Evolutionary conservation across 208 protist genomes (phyloP).

Genomic region (Novymonas esmeraldas): DNA sequence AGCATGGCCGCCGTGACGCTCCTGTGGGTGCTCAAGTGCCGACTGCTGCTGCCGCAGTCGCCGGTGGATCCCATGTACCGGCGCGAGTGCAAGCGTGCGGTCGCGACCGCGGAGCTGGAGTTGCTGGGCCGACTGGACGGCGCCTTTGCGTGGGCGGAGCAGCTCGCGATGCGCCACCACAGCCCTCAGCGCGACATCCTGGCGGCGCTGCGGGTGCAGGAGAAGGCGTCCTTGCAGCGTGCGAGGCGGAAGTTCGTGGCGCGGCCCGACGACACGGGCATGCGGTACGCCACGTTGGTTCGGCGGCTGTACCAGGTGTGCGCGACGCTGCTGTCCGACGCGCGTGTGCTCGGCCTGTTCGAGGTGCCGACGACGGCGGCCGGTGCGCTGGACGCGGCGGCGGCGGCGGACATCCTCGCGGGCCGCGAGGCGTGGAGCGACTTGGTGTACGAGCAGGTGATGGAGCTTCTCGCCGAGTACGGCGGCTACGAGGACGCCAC

Average conservation of each 20-base stretch:
- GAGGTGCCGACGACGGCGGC: slow-evolving; percentile 5
- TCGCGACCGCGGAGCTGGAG: slow-evolving; percentile 45
- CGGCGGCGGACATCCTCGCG: slow-evolving; percentile 17
- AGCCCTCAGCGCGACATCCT: slow-evolving; percentile 49
- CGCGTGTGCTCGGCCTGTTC: slow-evolving; percentile 51
- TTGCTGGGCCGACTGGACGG: slow-evolving; percentile 55
- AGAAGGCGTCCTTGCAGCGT: slow-evolving; percentile 38
- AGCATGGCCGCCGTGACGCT: slow-evolving; percentile 52
- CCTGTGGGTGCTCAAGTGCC: slow-evolving; percentile 73
- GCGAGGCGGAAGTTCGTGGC: slow-evolving; percentile 44
- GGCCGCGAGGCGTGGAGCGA: slow-evolving; percentile 67
- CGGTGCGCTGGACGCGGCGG: slow-evolving; percentile 9
- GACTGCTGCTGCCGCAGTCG: slow-evolving; percentile 74
- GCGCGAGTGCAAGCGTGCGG: slow-evolving; percentile 44
- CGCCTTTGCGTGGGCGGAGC: slow-evolving; percentile 68
- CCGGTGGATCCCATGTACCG: slow-evolving; percentile 88
- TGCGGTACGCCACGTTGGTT: slow-evolving; percentile 75
- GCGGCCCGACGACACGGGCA: slow-evolving; percentile 69
- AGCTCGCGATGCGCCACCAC: slow-evolving; percentile 48
- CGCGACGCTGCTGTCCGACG: slow-evolving; percentile 65
- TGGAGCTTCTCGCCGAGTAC: slow-evolving; percentile 65
- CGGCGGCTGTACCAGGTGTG: slow-evolving; percentile 68
- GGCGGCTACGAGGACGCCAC: slow-evolving; percentile 91
- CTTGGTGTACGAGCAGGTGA: slow-evolving; percentile 75
- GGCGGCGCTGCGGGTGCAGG: slow-evolving; percentile 32